Conservation (phyloP, 225 moss, liverwort and hornwort species). For the Pseudisothecium myosuroides region DNA sequence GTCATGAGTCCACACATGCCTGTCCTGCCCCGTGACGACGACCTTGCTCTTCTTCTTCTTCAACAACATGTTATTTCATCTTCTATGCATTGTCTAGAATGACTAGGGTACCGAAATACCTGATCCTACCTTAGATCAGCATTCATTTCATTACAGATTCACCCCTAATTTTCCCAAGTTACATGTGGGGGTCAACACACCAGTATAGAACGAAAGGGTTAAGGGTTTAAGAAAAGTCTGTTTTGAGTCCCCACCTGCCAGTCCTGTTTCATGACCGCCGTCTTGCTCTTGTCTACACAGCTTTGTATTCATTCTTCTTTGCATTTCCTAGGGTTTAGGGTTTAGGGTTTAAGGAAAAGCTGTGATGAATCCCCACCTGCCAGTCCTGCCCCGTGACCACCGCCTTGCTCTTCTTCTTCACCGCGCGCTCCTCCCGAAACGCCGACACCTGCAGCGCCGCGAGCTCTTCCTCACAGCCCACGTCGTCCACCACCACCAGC, state of each 20-base stretch:
- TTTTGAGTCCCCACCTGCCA: background rate
- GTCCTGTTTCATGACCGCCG: background rate
- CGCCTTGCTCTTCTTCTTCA: slow-evolving; percentile 6
- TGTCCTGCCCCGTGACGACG: too few relatives aligned
- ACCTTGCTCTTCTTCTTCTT: too few relatives aligned
- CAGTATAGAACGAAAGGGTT: background rate
- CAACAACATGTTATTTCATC: too few relatives aligned
- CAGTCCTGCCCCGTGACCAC: background rate
- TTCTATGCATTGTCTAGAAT: too few relatives aligned
- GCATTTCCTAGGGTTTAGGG: background rate
- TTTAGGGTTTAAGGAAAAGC: background rate
- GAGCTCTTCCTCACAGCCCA: background rate
- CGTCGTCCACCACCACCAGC: slow-evolving; percentile 9
- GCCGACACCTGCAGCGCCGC: background rate
- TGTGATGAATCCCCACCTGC: background rate
- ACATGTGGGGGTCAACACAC: background rate
- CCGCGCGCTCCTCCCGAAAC: background rate
- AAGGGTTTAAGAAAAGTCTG: background rate
- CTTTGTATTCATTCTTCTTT: background rate
- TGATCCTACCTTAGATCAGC: background rate
- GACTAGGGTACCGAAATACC: background rate
- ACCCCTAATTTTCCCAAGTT: background rate
- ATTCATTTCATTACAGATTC: background rate
- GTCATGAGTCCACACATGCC: too few relatives aligned
- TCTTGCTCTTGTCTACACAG: background rate